These are phyloP conservation scores for Chlorella vulgaris DNA, from an alignment of 139 green algal species.

Conservation along the genomic window DNA sequence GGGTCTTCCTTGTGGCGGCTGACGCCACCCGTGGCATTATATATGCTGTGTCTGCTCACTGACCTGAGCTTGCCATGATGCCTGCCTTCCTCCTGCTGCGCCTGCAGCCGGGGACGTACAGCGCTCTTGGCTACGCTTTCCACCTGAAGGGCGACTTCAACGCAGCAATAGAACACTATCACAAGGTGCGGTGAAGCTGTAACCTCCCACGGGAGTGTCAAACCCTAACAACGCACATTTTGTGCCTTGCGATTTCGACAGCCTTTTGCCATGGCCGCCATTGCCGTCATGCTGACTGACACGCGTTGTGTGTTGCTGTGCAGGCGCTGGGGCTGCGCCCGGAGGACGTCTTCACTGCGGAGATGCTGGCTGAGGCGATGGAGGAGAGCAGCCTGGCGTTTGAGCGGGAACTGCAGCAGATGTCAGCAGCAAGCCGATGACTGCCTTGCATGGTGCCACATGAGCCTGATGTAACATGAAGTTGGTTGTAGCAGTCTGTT, in stretches of 20 bases:
- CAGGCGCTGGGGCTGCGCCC: conserved; percentile 76
- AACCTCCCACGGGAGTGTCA: not conserved
- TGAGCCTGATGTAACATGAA: no score
- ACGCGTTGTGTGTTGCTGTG: not conserved
- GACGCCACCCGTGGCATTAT: no score
- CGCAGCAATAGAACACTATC: conserved; percentile 86
- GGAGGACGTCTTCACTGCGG: conserved; percentile 77
- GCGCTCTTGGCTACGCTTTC: conserved; percentile 78
- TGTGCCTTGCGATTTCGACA: no score
- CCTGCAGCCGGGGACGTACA: conserved; percentile 65
- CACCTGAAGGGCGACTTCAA: conserved; percentile 74
- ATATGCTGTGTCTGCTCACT: no score
- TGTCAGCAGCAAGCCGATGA: not conserved
- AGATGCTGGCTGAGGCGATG: conserved; percentile 84
- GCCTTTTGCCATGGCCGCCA: no score
- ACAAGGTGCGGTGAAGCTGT: conserved; percentile 51
- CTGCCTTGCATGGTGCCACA: no score
- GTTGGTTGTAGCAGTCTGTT: no score
- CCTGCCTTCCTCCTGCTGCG: no score
- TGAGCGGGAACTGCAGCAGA: conserved; percentile 9
- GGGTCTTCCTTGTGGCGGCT: no score
- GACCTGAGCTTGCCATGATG: no score
- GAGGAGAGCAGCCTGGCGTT: conserved; percentile 46
- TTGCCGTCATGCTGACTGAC: not conserved
- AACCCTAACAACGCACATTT: no score